Base-by-base conservation (phyloP, 768 basidiomycete species). In the Suillus clintonianus region DNA sequence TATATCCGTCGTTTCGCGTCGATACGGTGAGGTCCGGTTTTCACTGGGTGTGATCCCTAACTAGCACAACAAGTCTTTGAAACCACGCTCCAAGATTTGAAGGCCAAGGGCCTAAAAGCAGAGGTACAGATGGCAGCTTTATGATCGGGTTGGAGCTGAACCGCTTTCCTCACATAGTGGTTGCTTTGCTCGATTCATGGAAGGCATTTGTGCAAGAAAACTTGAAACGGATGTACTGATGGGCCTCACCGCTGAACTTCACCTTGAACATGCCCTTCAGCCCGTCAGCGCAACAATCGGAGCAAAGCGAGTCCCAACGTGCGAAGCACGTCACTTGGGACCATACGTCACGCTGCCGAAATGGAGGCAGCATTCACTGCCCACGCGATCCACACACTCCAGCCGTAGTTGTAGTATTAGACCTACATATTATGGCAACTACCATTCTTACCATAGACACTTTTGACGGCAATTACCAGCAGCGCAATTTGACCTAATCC, bases 141-240 rank as follows among this genome's bases (percentile, higher is more conserved):
- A 41, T 8, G 15, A n/a, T 37, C 4, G n/a, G 10, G 17, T 45
- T 37, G 39, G 58, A 9, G 39, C 32, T 64, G 30, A 62, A 51
- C 42, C 22, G 54, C 5, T 17, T 63, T 58, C 32, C 64, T 57
- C 61, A 32, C 70, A 96, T 94, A 95, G 96, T n/a, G 62, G 94
- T 95, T 62, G 90, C 92, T 4, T 79, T 99, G 19, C 84, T 99
- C 27, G 91, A 97, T 71, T 91, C 93, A 1, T 99, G 97, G 97
- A 97, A 97, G 80, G 82, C 88, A 1, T 97, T 96, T 72, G 97
- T 99, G 77, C 84, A 92, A 72, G 83, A 83, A 45, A 80, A 93
- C 64, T n/a, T n/a, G n/a, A n/a, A n/a, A n/a, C n/a, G n/a, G n/a
- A n/a, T n/a, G n/a, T n/a, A n/a, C n/a, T n/a, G n/a, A n/a, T n/a